Percentiles rank a stretch among this genome's conserved stretches.
Evolutionary conservation across 2,329 filamentous ascomycete species (phyloP).

Genomic region (Chrysosporium keratinophilum): DNA sequence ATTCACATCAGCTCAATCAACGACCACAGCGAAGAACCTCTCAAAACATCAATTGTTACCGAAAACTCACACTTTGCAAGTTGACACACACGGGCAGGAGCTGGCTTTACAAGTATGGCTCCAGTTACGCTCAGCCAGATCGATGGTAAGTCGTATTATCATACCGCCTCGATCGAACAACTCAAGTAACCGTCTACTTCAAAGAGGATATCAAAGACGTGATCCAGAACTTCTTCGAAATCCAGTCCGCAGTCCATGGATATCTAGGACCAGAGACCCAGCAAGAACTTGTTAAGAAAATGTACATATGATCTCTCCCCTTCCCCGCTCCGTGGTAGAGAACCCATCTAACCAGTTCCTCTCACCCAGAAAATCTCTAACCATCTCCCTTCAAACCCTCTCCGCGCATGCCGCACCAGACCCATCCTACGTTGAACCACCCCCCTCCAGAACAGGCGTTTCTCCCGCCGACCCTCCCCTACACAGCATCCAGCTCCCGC

Average conservation of each 20-base stretch:
- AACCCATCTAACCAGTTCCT: not conserved
- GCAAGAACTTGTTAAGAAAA: constrained; percentile 48
- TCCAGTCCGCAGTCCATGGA: constrained; percentile 49
- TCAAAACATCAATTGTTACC: no score
- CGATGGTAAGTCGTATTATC: constrained; percentile 27
- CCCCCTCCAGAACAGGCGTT: constrained; percentile 9
- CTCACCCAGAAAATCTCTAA: constrained; percentile 29
- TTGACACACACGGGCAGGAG: not conserved
- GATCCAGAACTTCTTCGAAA: constrained; percentile 53
- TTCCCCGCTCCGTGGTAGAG: not conserved
- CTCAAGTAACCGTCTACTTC: constrained; percentile 14
- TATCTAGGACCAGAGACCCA: constrained; percentile 49
- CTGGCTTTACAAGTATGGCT: constrained; percentile 23
- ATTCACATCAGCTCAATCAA: not conserved
- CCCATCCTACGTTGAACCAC: constrained; percentile 16
- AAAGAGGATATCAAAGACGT: constrained; percentile 49
- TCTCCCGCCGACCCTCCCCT: constrained; percentile 33
- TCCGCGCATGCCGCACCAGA: constrained; percentile 31
- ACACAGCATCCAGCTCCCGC: constrained; percentile 45
- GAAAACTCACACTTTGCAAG: not conserved
- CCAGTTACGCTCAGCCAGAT: constrained; percentile 28
- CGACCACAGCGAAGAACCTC: not conserved
- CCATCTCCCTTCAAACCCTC: constrained; percentile 45
- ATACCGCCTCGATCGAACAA: constrained; percentile 1
- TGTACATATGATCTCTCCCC: constrained; percentile 32